Evolutionary conservation across 805 yeast genomes (phyloP).

Genomic region (Metschnikowia cerradonensis): DNA sequence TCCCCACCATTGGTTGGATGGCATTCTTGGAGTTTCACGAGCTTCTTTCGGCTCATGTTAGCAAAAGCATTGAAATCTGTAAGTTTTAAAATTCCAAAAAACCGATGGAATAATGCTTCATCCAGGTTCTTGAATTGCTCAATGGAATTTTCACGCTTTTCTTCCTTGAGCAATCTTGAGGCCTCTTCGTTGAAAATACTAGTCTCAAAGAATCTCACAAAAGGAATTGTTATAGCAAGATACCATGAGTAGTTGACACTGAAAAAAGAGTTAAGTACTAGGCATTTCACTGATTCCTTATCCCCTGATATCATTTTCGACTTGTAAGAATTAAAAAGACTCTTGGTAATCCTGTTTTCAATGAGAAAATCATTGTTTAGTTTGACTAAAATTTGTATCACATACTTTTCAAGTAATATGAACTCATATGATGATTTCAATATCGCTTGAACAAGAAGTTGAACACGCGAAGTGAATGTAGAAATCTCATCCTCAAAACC

Average conservation of each 20-base stretch:
- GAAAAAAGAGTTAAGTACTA: conserved; percentile 30
- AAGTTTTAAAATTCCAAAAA: conserved; percentile 10
- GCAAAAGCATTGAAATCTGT: conserved; percentile 8
- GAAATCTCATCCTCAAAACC: conserved; percentile 24
- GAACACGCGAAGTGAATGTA: conserved; percentile 11
- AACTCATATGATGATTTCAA: conserved; percentile 37
- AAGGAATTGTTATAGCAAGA: conserved; percentile 34
- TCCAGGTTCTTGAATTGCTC: conserved; percentile 9
- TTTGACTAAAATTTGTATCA: conserved; percentile 34
- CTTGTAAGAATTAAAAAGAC: conserved; percentile 23
- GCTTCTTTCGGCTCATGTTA: conserved; percentile 10
- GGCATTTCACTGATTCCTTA: conserved; percentile 26
- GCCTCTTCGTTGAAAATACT: conserved; percentile 27
- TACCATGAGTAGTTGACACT: conserved; percentile 38
- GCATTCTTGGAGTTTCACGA: conserved; percentile 11
- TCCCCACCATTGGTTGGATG: neutral
- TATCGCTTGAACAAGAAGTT: conserved; percentile 27
- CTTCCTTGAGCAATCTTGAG: neutral
- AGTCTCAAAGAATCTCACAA: conserved; percentile 32
- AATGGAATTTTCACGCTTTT: neutral
- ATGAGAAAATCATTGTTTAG: conserved; percentile 30
- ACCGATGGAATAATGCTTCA: conserved; percentile 3
- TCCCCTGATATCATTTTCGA: conserved; percentile 14
- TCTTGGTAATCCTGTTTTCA: conserved; percentile 22
- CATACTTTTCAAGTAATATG: conserved; percentile 36